A percentile compares a stretch with the other conserved stretches of the same genome.
These are phyloP conservation scores for Termitomyces sp. DNA, from an alignment of 768 basidiomycete genomes.

Conservation along the genomic window DNA sequence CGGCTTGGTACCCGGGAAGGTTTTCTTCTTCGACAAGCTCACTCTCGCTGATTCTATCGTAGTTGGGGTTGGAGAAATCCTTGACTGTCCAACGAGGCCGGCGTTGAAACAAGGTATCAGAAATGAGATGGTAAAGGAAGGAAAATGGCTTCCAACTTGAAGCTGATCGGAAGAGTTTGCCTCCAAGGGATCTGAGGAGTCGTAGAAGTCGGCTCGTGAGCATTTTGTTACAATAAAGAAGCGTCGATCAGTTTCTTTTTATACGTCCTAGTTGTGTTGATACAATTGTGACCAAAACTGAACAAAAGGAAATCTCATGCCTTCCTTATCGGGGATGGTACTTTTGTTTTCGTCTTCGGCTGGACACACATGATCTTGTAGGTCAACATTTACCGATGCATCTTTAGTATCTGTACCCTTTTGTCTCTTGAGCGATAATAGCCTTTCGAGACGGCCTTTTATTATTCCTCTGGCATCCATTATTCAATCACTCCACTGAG, in stretches of 20 bases:
- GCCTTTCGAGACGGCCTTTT: too few species aligned
- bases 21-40: conserved; percentile 17
- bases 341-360: neutral
- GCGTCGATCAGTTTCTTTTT: too few species aligned
- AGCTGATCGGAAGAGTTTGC: neutral
- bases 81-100: neutral
- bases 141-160: too few species aligned
- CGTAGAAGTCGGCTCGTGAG: neutral
- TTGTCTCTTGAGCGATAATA: too few species aligned
- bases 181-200: neutral
- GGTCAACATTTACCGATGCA: neutral
- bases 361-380: neutral
- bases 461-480: too few species aligned
- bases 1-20: conserved; percentile 12
- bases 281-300: neutral
- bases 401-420: too few species aligned
- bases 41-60: neutral
- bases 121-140: neutral
- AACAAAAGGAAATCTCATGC: neutral
- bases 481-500: too few species aligned
- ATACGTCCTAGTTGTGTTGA: neutral
- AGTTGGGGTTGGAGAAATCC: neutral
- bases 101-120: too few species aligned
- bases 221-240: neutral
- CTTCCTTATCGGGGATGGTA: neutral